A percentile compares a stretch with the other conserved stretches of the same genome.
Evolutionary conservation across 495 filamentous ascomycete species (phyloP).

Genomic region (Neurospora sp.): DNA sequence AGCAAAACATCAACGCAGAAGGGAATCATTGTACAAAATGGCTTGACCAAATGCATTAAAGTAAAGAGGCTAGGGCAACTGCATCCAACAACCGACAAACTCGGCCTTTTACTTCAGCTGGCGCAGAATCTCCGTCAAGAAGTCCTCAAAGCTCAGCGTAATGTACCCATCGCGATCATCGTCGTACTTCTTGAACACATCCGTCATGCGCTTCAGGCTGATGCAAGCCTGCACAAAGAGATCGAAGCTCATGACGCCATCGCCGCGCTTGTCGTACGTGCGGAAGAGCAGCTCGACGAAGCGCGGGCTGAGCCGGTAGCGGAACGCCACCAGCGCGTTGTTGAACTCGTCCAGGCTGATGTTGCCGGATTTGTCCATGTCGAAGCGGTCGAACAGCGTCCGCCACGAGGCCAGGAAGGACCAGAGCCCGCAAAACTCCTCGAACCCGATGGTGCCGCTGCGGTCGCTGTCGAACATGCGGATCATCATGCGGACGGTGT

Average conservation of each 20-base stretch:
- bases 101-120: conserved; percentile 29
- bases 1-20: neutral
- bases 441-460: conserved; percentile 79
- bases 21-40: neutral
- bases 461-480: conserved; percentile 94
- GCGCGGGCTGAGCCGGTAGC: conserved; percentile 73
- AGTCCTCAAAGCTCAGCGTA: conserved; percentile 73
- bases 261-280: conserved; percentile 48
- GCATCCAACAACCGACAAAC: neutral
- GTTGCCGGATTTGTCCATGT: conserved; percentile 74
- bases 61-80: neutral
- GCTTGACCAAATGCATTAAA: neutral
- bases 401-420: conserved; percentile 91
- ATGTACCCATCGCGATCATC: conserved; percentile 92
- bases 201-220: conserved; percentile 92
- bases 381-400: conserved; percentile 89
- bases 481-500: conserved; percentile 98
- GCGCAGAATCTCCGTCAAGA: conserved; percentile 53
- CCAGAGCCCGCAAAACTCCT: conserved; percentile 95
- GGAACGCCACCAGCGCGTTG: conserved; percentile 88
- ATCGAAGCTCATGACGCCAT: conserved; percentile 82
- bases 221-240: conserved; percentile 98
- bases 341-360: conserved; percentile 81
- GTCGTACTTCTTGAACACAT: conserved; percentile 98
- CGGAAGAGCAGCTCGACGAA: conserved; percentile 76